These are phyloP conservation scores for Thermochaetoides thermophila DNA, from an alignment of 495 filamentous ascomycete genomes.

Conservation along the genomic window DNA sequence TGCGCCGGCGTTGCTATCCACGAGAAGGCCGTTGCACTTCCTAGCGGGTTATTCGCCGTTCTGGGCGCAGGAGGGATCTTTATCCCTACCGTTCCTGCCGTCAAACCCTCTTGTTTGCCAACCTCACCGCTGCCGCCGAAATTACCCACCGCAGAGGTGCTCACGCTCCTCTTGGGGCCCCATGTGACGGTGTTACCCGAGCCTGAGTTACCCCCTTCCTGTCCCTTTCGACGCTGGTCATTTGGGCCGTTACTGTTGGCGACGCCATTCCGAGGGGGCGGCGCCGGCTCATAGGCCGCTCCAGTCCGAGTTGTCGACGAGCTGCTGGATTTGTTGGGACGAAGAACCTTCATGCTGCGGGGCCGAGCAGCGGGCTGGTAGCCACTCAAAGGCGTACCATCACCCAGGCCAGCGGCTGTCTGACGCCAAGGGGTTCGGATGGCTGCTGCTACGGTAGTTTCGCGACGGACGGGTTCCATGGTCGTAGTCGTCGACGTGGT, in stretches of 20 bases:
- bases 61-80: constrained; percentile 20
- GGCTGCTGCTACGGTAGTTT: constrained; percentile 26
- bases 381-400: constrained; percentile 32
- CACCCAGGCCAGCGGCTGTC: constrained; percentile 33
- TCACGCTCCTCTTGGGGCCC: constrained; percentile 21
- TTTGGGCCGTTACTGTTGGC: constrained; percentile 9
- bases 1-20: constrained; percentile 48
- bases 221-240: constrained; percentile 26
- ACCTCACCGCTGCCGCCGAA: constrained; percentile 2
- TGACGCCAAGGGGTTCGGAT: constrained; percentile 62
- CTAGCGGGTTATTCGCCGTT: constrained; percentile 60
- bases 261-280: constrained; percentile 11
- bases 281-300: constrained; percentile 30
- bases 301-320: constrained; percentile 33
- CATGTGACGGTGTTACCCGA: not conserved
- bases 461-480: constrained; percentile 25
- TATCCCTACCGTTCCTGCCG: constrained; percentile 17
- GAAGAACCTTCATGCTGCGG: constrained; percentile 67
- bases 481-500: constrained; percentile 19
- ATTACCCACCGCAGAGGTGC: constrained; percentile 4
- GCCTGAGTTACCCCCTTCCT: constrained; percentile 13
- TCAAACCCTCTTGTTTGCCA: not conserved
- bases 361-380: constrained; percentile 42
- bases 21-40: constrained; percentile 87
- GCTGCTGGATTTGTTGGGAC: constrained; percentile 40